Evolutionary conservation across 306 rosid genomes (phyloP), one percentile per base, ranked within the genome.

Genomic region (Nissolia schottii): DNA sequence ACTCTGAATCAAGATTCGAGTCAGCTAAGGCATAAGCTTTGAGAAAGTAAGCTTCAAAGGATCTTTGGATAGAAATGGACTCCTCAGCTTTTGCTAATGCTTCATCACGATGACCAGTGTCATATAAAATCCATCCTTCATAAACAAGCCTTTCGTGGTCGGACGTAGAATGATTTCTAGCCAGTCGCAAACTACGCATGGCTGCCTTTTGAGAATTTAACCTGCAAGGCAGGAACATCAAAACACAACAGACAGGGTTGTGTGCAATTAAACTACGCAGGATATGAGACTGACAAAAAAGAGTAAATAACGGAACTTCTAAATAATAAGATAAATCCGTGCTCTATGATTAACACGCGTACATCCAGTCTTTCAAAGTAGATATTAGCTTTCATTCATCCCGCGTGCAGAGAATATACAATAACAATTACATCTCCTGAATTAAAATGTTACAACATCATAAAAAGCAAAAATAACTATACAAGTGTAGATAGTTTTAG

Each of bases 101-200:
- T 80, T 90, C 94, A 71, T 92, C 96, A 14, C 91, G 93, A 71
- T 87, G 96, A 53, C 98, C 98, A 41, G 96, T 92, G 81, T 92
- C 98, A 66, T 92, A 92, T 71, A 92, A 64, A 70, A 92, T 89
- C 98, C 98, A 92, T 74, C 98, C 98, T 85, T 92, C 98, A 78
- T 87, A 92, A 24, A 89, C 95, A 67, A 92, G 96, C 65, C 89
- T 83, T 82, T 90, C 98, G 62, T 89, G 88, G 62, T 86, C 92
- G 62, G 96, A 85, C 57, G 64, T 50, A 62, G 98, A 92, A 80
- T 83, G 76, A 51, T 88, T 90, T 79, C 92, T 87, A 38, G 98
- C 98, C 84, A 85, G 76, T 49, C 92, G 87, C 70, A 92, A 83
- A 77, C 96, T 87, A 43, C 78, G 92, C 94, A 92, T 89, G 7